phyloP scores from a whole-genome alignment of 1,139 yeast species.

The Lodderomyces parapsilosis region DNA sequence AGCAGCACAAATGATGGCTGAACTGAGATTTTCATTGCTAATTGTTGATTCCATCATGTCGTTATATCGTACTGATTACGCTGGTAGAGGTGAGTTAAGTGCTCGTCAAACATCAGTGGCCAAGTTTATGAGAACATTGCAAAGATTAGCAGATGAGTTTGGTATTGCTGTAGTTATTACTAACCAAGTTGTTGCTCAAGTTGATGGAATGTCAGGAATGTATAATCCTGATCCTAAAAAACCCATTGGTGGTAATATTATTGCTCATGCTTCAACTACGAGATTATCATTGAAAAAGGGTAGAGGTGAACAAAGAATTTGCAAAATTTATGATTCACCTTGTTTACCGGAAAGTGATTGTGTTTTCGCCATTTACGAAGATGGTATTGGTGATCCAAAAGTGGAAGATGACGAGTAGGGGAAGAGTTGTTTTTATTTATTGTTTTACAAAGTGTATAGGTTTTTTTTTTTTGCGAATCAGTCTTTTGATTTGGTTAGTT shows the following conservation, averaged over 20 bases:
- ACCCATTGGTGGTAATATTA: constrained; percentile 97
- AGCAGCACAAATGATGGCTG: constrained; percentile 97
- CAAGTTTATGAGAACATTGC: constrained; percentile 85
- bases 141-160: constrained; percentile 93
- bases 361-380: constrained; percentile 92
- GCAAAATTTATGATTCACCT: constrained; percentile 93
- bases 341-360: constrained; percentile 95
- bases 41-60: constrained; percentile 98
- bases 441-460: neutral
- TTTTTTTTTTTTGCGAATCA: neutral
- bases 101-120: constrained; percentile 96
- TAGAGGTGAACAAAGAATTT: constrained; percentile 85
- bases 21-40: constrained; percentile 74
- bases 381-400: constrained; percentile 95
- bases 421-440: neutral
- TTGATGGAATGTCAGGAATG: constrained; percentile 82
- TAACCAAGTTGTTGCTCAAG: constrained; percentile 97
- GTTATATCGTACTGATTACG: constrained; percentile 87
- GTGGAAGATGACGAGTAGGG: constrained; percentile 55
- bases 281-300: constrained; percentile 88
- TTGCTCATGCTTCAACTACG: constrained; percentile 96
- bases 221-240: constrained; percentile 98
- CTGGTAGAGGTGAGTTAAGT: constrained; percentile 94
- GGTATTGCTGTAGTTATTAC: constrained; percentile 99
- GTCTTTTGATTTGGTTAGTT: neutral